A percentile compares a stretch with the other conserved stretches of the same genome.
phyloP scores from a whole-genome alignment of 352 stramenopile species.

The Phytophthora europaea region DNA sequence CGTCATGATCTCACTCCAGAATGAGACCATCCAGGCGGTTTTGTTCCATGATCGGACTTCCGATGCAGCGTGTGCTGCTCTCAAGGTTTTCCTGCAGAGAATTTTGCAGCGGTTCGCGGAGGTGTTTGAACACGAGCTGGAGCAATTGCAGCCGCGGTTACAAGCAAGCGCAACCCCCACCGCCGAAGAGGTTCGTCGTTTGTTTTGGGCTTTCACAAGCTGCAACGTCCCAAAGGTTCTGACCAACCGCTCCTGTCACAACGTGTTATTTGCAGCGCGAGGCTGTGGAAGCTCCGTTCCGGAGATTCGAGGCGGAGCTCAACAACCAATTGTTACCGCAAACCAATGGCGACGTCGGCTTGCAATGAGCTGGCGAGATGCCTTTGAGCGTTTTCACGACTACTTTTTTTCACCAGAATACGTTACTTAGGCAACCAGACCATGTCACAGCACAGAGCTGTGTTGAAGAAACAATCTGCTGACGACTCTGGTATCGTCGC shows the following conservation, averaged over 20 bases:
- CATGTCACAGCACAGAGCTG: background rate
- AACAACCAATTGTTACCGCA: slow-evolving; percentile 40
- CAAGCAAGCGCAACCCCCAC: slow-evolving; percentile 53
- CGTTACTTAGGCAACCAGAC: slow-evolving; percentile 15
- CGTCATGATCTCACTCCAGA: slow-evolving; percentile 82
- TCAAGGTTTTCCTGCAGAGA: slow-evolving; percentile 70
- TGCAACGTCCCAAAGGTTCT: slow-evolving; percentile 9
- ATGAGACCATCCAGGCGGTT: slow-evolving; percentile 67
- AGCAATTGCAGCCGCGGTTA: slow-evolving; percentile 53
- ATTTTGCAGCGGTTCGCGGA: slow-evolving; percentile 62
- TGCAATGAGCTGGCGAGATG: slow-evolving; percentile 28
- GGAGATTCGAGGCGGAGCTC: slow-evolving; percentile 43
- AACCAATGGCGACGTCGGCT: slow-evolving; percentile 14
- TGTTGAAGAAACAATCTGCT: slow-evolving; percentile 1
- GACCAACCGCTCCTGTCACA: background rate
- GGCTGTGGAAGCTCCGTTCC: slow-evolving; percentile 44
- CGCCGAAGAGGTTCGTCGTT: slow-evolving; percentile 38
- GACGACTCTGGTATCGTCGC: background rate
- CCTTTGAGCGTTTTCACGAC: slow-evolving; percentile 1
- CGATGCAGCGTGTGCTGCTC: slow-evolving; percentile 49
- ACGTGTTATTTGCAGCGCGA: slow-evolving; percentile 37
- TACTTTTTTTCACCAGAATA: slow-evolving; percentile 19
- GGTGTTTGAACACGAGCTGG: slow-evolving; percentile 55
- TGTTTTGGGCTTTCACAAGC: background rate
- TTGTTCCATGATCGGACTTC: slow-evolving; percentile 83